Evolutionary conservation across 2,329 filamentous ascomycete genomes (phyloP), one percentile per base, ranked within the genome.

Genomic region (Penicillium nordicum): DNA sequence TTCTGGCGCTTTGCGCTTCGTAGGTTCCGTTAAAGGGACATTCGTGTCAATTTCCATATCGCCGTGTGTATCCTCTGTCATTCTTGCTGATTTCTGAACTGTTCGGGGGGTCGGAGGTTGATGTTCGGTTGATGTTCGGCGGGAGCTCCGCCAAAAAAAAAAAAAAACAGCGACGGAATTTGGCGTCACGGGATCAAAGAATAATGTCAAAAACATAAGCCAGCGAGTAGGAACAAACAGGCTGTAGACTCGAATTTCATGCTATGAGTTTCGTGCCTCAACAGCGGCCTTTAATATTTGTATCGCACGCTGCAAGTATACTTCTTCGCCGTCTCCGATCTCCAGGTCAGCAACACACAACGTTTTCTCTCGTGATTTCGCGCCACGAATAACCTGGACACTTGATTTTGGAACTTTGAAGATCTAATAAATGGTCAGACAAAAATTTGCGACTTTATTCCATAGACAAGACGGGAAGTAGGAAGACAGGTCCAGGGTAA

Each of bases 311-410:
- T 62, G 62, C 2, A 75, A 53, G 42, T 67, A 70, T 1, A 50
- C 58, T 10, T 73, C 59, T 50, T 72, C 69, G 43, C 74, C 71
- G 0, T 52, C 38, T 8, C 62, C 57, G 63, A 76, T 66, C 47
- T 63, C 57, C 37, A 72, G 44, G 21, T 65, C 63, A 38, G 60
- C 57, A 16, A 75, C 63, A 46, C 69, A 64, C 43, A 88, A 71
- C 0, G 80, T 86, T 73, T 90, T 91, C 42, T 87, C 82, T 55
- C 82, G 79, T 21, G 83, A 85, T 69, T 86, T 89, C 51, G 80
- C 68, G 0, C 88, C 88, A 16, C 83, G 83, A 12, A 81, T 80
- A 40, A 90, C 81, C 42, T 82, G 77, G 1, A 90, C 72, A 57
- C 84, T 80, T 1, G 87, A 86, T 67, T 87, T 89, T 30, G 87